Evolutionary conservation across 495 filamentous ascomycete genomes (phyloP), one percentile per base, ranked within the genome.

Genomic region (Penicillium psychrofluorescens): DNA sequence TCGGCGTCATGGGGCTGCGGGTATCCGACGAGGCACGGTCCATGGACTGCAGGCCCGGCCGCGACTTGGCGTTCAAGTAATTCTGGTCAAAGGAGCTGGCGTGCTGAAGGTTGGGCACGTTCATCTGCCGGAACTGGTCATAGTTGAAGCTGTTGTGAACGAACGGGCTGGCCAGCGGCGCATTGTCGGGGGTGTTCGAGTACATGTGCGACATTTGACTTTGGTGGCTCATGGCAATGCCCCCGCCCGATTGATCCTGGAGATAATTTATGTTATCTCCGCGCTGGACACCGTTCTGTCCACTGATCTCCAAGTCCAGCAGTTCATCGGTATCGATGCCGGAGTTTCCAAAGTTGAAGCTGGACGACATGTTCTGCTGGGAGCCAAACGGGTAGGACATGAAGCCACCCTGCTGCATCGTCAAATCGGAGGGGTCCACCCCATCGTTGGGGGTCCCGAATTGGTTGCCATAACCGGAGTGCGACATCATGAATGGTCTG

Each of bases 111-210:
- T 73, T 66, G 40, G 76, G 80, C 34, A 74, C 74, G 46, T 74
- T 73, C 69, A 86, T 79, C 12, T 22, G 22, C 22, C 68, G 67
- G 56, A 83, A 88, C 49, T 87, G 85, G 10, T 77, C 72, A 44
- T 84, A 84, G 56, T 80, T 66, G 66, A 88, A 91, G 54, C 77
- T 82, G 46, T 64, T 67, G 38, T 87, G 78, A 22, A 84, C 74
- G 50, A 90, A 95, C 0, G 90, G 90, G 55, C 88, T 94, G 52
- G 88, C 83, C 47, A 94, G 90, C 5, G 89, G 88, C 36, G 84
- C 81, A 15, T 86, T 86, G 37, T 95, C 90, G 7, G 89, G 90
- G 3, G 88, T 95, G 52, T 83, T 84, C 27, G 90, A 95, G 61
- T 80, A 95, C 43, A 83, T 70, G 29, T 86, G 80, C 28, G 81